phyloP scores from a whole-genome alignment of 306 rosid genomes.

The Gastrolobium bilobum region DNA sequence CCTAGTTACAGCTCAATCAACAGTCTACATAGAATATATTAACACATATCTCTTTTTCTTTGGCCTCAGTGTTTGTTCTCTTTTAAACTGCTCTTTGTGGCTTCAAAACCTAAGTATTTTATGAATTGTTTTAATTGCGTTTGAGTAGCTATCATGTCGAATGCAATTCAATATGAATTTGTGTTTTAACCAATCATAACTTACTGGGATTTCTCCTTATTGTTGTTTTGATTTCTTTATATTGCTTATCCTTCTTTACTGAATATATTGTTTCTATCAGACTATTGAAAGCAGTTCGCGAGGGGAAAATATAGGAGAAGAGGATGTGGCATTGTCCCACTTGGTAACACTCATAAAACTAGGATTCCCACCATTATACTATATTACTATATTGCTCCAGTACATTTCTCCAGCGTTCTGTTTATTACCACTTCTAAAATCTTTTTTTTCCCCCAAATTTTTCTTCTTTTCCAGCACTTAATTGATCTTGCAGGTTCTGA shows the following conservation, averaged over 20 bases:
- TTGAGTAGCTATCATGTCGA: conserved; percentile 19
- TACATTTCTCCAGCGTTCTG: conserved; percentile 12
- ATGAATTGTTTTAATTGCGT: not conserved
- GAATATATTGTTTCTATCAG: conserved; percentile 53
- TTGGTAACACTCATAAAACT: conserved; percentile 61
- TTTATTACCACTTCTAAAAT: conserved; percentile 15
- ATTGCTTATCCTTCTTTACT: conserved; percentile 24
- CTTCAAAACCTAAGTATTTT: conserved; percentile 18
- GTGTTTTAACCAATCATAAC: conserved; percentile 20
- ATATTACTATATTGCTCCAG: conserved; percentile 6
- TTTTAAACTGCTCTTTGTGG: conserved; percentile 7
- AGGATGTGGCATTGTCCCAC: conserved; percentile 84
- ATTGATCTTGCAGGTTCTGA: conserved; percentile 97
- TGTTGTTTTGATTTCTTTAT: conserved; percentile 23
- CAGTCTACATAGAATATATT: not conserved
- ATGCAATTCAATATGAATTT: conserved; percentile 1
- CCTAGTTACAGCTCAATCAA: conserved; percentile 19
- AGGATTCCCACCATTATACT: not conserved
- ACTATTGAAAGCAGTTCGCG: conserved; percentile 84
- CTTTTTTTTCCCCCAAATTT: conserved; percentile 28
- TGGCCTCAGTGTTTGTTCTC: conserved; percentile 4
- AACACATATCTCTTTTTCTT: conserved; percentile 1
- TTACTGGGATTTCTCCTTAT: not conserved
- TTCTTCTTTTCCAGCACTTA: conserved; percentile 75
- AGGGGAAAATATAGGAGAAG: conserved; percentile 77